Evolutionary conservation across 176 grass and related monocot genomes (phyloP).

Genomic region (Carex parvula): DNA sequence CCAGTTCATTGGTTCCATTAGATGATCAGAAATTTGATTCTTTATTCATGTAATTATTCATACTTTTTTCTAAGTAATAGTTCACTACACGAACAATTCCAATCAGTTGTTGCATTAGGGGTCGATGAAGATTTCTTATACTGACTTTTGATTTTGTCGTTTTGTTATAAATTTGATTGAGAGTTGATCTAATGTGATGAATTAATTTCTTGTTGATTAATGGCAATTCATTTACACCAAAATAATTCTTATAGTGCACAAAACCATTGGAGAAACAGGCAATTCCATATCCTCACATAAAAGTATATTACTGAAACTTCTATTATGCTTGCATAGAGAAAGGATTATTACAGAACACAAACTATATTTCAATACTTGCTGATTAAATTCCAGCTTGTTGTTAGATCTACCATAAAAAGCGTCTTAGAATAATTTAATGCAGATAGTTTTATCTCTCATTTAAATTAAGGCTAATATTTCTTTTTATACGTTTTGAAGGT

Average conservation of each 20-base stretch:
- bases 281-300: neutral
- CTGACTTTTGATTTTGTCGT: neutral
- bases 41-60: neutral
- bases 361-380: neutral
- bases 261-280: no score
- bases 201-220: no score
- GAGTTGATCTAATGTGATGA: no score
- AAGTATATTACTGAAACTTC: neutral
- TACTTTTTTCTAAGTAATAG: neutral
- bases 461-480: neutral
- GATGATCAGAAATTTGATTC: neutral
- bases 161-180: no score
- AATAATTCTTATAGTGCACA: no score
- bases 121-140: neutral
- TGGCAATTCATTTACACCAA: no score
- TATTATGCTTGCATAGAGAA: neutral
- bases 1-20: neutral
- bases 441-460: neutral
- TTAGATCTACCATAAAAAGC: neutral
- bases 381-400: neutral
- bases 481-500: conserved; percentile 22
- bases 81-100: neutral
- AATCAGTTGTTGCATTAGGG: neutral
- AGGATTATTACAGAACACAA: neutral
- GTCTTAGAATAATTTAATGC: neutral